These are phyloP conservation scores for Psophocarpus tetragonolobus DNA, from an alignment of 306 rosid species.

Conservation along the genomic window DNA sequence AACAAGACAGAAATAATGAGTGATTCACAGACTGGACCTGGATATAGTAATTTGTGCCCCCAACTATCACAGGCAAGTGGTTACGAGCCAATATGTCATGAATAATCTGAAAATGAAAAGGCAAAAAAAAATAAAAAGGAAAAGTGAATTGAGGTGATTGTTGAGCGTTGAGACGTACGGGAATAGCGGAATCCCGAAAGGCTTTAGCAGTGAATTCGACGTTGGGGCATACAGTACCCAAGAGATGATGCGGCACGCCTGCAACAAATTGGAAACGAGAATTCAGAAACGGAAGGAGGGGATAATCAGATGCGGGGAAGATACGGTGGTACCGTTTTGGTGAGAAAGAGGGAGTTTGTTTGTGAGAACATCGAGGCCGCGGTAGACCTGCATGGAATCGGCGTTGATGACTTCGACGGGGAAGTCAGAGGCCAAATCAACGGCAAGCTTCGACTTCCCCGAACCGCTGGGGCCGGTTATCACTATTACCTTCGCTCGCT, in stretches of 20 bases:
- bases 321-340: constrained; percentile 55
- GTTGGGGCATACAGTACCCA: constrained; percentile 68
- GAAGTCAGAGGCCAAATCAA: constrained; percentile 73
- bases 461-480: constrained; percentile 90
- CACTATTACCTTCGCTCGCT: constrained; percentile 50
- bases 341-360: constrained; percentile 69
- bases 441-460: constrained; percentile 80
- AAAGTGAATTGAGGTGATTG: neutral
- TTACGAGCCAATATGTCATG: constrained; percentile 66
- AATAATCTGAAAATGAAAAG: constrained; percentile 57
- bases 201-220: constrained; percentile 80
- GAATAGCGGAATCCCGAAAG: constrained; percentile 78
- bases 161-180: constrained; percentile 40
- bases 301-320: neutral
- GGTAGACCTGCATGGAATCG: constrained; percentile 93
- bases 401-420: constrained; percentile 86
- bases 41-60: constrained; percentile 95
- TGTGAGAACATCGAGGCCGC: constrained; percentile 85
- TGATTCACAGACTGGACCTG: constrained; percentile 54
- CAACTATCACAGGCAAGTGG: constrained; percentile 78
- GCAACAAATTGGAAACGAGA: neutral
- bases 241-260: constrained; percentile 91
- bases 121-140: neutral
- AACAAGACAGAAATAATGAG: neutral
- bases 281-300: constrained; percentile 20